Base-by-base conservation (phyloP, 805 yeast species). In the Wickerhamiella alocasiicola region DNA sequence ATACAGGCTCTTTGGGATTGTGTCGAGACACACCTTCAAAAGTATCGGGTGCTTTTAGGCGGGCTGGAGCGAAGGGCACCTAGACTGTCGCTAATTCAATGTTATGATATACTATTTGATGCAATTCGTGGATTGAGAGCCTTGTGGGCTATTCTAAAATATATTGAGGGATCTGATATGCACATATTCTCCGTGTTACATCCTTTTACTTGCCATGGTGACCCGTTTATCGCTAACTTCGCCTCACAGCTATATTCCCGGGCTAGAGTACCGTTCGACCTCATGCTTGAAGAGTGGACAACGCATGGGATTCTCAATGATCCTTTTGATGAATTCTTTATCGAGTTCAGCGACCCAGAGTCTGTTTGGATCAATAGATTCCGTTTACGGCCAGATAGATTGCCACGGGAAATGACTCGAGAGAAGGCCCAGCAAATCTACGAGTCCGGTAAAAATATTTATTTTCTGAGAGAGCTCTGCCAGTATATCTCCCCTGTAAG, bases 391-490 rank as follows among this genome's bases (percentile, higher is more conserved):
- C 37, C 37, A 17, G 46, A 42, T 11, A 60, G 55, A 36, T 51
- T 69, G 7, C 74, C 74, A 1, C 44, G 48, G 12, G 66, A 63
- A 41, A 57, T 71, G 32, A 48, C 52, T 1, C 35, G 29, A 6
- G 44, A 45, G 2, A 45, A 54, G 1, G 65, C 62, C 2, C 36
- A 38, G 6, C 50, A 51, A 24, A 49, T 55, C 6, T 56, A 49
- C 30, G 62, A 62, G 24, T 74, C 80, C 15, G 98, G 98, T 0
- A 76, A 78, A 46, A 71, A 81, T 5, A 61, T 78, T 5, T 66
- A 72, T 7, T 87, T 78, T 53, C 60, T 87, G 34, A 71, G 74
- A 27, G 63, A 63, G 20, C 68, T 70, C 32, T 83, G 95, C 57
- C 34, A 30, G 17, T 29, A 37, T 12, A 6, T 28, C 15, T 7